Conservation (phyloP, 129 eudicot genomes). For the Pulicaria dysenterica region DNA sequence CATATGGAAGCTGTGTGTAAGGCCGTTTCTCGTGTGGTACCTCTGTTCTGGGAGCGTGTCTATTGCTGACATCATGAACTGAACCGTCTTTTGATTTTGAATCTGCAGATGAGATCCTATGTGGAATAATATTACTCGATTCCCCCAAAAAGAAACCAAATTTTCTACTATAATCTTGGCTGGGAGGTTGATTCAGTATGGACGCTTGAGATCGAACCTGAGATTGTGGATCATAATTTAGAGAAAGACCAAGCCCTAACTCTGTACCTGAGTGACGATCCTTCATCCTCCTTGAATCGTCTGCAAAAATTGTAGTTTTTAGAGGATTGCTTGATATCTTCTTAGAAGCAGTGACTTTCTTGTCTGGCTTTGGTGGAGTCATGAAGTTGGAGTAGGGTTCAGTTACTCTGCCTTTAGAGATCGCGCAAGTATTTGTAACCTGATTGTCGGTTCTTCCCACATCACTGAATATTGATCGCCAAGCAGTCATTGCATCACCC, state of each 20-base stretch:
- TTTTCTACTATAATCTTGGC: conserved; percentile 31
- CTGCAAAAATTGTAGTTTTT: conserved; percentile 33
- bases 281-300: conserved; percentile 22
- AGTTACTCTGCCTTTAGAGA: conserved; percentile 30
- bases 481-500: conserved; percentile 28
- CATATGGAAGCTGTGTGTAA: conserved; percentile 22
- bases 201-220: conserved; percentile 16
- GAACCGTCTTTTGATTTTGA: conserved; percentile 22
- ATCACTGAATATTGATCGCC: conserved; percentile 36
- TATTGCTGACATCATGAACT: conserved; percentile 42
- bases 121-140: conserved; percentile 24
- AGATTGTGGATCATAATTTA: conserved; percentile 36
- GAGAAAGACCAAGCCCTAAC: conserved; percentile 49
- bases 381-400: conserved; percentile 33
- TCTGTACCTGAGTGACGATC: conserved; percentile 25
- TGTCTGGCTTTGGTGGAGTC: conserved; percentile 44
- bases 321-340: conserved; percentile 22
- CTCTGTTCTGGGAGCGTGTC: conserved; percentile 1
- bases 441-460: conserved; percentile 32
- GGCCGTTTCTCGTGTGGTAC: conserved; percentile 24
- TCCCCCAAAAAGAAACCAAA: conserved; percentile 37
- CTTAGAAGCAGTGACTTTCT: conserved; percentile 32
- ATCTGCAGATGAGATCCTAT: not conserved
- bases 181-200: conserved; percentile 21
- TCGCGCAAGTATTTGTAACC: conserved; percentile 8